phyloP scores from a whole-genome alignment of 2,329 filamentous ascomycete genomes.

The Pseudocercospora vitis region DNA sequence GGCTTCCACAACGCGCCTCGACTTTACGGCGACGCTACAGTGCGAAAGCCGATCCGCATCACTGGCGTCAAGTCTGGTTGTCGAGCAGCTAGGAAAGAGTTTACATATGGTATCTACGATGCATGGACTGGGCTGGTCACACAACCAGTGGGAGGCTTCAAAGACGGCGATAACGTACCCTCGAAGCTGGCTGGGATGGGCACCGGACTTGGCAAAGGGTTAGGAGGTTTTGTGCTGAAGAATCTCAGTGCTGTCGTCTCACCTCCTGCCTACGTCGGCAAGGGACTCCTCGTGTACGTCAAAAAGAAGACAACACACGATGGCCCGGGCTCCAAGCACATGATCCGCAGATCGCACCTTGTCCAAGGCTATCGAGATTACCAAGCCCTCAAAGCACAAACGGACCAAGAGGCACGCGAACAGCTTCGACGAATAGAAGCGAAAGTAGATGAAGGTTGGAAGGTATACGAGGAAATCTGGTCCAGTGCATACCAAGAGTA shows the following conservation, averaged over 20 bases:
- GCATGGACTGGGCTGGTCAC: conserved; percentile 78
- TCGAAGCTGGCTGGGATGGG: conserved; percentile 36
- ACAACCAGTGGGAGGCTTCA: conserved; percentile 70
- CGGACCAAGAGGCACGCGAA: conserved; percentile 17
- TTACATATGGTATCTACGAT: conserved; percentile 68
- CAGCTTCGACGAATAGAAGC: conserved; percentile 23
- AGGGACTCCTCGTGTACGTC: conserved; percentile 77
- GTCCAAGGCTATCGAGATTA: conserved; percentile 36
- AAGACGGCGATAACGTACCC: conserved; percentile 46
- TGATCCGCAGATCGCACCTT: conserved; percentile 35
- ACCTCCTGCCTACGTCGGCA: conserved; percentile 77
- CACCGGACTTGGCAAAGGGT: conserved; percentile 72
- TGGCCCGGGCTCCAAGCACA: conserved; percentile 31
- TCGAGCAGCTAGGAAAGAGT: conserved; percentile 67
- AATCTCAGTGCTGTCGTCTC: conserved; percentile 67
- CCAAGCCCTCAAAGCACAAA: conserved; percentile 23
- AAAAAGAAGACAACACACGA: conserved; percentile 50
- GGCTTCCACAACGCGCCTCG: conserved; percentile 85
- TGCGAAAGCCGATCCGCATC: conserved; percentile 74
- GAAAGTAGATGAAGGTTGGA: conserved; percentile 35
- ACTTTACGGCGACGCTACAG: conserved; percentile 79
- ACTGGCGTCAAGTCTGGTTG: conserved; percentile 74
- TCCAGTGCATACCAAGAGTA: conserved; percentile 26
- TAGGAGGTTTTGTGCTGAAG: conserved; percentile 78
- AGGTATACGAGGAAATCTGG: conserved; percentile 38